Percentiles rank a stretch among this genome's conserved stretches.
phyloP scores from a whole-genome alignment of 78 protist genomes.

The Dictyostelium discoideum region DNA sequence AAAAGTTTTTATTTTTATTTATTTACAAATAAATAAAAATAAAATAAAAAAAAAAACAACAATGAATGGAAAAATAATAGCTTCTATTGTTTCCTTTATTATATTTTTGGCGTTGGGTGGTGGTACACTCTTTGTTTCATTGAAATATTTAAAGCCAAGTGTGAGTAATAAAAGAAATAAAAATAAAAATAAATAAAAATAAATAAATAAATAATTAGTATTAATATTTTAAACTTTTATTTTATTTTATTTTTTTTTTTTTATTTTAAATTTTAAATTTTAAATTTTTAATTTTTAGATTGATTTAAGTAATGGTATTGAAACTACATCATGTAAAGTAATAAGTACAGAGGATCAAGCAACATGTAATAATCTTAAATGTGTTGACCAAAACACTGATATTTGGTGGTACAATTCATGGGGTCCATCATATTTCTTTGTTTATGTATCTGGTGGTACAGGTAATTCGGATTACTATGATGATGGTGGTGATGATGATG shows the following conservation, averaged over 20 bases:
- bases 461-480: background rate
- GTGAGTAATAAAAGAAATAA: background rate
- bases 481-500: conserved; percentile 28
- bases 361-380: background rate
- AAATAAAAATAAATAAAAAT: background rate
- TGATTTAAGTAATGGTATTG: background rate
- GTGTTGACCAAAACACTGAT: conserved; percentile 24
- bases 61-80: background rate
- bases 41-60: background rate
- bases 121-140: background rate
- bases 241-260: background rate
- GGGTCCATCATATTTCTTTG: conserved; percentile 55
- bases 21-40: background rate
- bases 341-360: background rate
- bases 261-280: background rate
- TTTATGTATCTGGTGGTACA: conserved; percentile 40
- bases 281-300: background rate
- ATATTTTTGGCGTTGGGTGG: background rate
- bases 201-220: too few species aligned
- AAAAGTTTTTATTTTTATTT: background rate
- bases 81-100: background rate
- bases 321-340: background rate
- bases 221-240: too few species aligned
- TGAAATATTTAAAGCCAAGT: background rate
- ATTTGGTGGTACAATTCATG: conserved; percentile 54